These are phyloP conservation scores for Arthroderma sp. DNA, from an alignment of 2,329 filamentous ascomycete species.

Conservation along the genomic window DNA sequence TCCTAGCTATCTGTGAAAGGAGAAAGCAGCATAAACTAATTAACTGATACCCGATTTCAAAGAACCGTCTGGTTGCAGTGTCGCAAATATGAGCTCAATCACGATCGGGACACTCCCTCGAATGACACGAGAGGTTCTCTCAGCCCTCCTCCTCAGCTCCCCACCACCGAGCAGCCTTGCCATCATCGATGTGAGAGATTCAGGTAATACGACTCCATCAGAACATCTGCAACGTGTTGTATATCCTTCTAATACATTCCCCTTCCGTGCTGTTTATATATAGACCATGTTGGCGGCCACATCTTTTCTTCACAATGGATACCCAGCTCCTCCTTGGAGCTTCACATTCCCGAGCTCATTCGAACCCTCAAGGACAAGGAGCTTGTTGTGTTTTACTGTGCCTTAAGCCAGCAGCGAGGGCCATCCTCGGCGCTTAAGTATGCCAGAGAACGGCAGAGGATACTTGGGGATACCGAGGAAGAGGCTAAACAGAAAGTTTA, in stretches of 20 bases:
- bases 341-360: slow-evolving; percentile 67
- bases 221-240: neutral
- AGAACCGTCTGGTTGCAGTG: too few species aligned
- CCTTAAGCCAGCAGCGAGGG: slow-evolving; percentile 78
- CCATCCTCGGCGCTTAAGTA: slow-evolving; percentile 74
- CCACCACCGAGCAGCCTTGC: slow-evolving; percentile 41
- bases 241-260: neutral
- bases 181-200: slow-evolving; percentile 80
- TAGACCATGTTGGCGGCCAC: slow-evolving; percentile 83
- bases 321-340: slow-evolving; percentile 59
- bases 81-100: slow-evolving; percentile 35
- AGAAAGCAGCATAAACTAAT: too few species aligned
- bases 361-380: slow-evolving; percentile 63
- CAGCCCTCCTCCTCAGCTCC: slow-evolving; percentile 47
- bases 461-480: slow-evolving; percentile 26
- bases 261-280: neutral
- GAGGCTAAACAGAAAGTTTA: slow-evolving; percentile 54
- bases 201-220: slow-evolving; percentile 38
- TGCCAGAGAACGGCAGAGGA: slow-evolving; percentile 46
- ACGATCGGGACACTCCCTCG: slow-evolving; percentile 51
- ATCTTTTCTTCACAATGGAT: slow-evolving; percentile 66
- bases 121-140: slow-evolving; percentile 57
- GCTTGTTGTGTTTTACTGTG: slow-evolving; percentile 87
- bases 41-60: too few species aligned
- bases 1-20: too few species aligned